Conservation (phyloP, 2,329 filamentous ascomycete species). For the Rhynchosporium graminicola region DNA sequence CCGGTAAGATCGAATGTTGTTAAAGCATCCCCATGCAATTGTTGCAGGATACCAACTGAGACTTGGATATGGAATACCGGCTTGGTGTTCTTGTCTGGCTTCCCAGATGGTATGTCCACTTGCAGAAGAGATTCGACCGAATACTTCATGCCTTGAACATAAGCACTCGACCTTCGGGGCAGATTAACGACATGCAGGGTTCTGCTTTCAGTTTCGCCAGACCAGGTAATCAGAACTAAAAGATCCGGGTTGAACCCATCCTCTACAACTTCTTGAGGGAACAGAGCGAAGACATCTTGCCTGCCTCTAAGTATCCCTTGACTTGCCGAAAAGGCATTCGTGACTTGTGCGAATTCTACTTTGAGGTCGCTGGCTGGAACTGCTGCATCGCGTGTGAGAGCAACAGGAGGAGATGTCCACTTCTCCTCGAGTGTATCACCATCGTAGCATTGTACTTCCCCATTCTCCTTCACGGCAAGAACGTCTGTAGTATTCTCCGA, state of each 20-base stretch:
- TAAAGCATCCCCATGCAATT: slow-evolving; percentile 56
- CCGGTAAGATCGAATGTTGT: slow-evolving; percentile 64
- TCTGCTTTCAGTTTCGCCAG: slow-evolving; percentile 24
- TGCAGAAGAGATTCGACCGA: slow-evolving; percentile 39
- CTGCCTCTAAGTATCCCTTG: slow-evolving; percentile 50
- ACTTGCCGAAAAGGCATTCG: slow-evolving; percentile 38
- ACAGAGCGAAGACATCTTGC: slow-evolving; percentile 52
- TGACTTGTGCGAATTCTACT: slow-evolving; percentile 40
- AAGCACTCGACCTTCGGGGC: slow-evolving; percentile 32
- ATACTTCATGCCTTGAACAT: slow-evolving; percentile 27
- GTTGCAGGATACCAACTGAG: slow-evolving; percentile 63
- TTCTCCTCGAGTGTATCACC: slow-evolving; percentile 53
- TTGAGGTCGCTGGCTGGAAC: slow-evolving; percentile 39
- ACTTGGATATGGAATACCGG: slow-evolving; percentile 58
- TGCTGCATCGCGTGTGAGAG: slow-evolving; percentile 39
- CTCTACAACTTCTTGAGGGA: slow-evolving; percentile 50
- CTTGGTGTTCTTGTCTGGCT: slow-evolving; percentile 17
- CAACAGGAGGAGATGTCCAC: slow-evolving; percentile 48
- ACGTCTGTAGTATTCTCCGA: slow-evolving; percentile 43
- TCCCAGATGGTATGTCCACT: slow-evolving; percentile 27
- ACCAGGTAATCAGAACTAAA: slow-evolving; percentile 48
- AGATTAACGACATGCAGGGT: slow-evolving; percentile 39
- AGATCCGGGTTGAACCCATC: slow-evolving; percentile 53
- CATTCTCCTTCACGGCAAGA: slow-evolving; percentile 59
- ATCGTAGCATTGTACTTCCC: slow-evolving; percentile 61